A percentile compares a stretch with the other conserved stretches of the same genome.
Evolutionary conservation across 768 basidiomycete species (phyloP).

Genomic region (Suillus subluteus): DNA sequence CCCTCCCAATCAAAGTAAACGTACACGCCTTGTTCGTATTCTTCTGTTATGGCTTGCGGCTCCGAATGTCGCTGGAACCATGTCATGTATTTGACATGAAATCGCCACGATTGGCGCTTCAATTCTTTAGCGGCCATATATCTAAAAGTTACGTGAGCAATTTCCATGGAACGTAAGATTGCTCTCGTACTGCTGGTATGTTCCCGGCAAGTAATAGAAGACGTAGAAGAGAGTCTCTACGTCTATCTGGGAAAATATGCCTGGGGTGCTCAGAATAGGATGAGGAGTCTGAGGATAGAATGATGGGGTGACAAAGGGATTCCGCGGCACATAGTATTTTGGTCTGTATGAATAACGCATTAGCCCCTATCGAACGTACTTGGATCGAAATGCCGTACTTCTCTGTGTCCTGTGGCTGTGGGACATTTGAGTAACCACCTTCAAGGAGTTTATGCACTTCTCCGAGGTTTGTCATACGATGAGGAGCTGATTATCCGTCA

Average conservation of each 20-base stretch:
- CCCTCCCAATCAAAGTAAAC: constrained; percentile 99
- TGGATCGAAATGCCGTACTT: constrained; percentile 63
- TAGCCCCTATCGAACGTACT: constrained; percentile 12
- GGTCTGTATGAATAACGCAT: constrained; percentile 58
- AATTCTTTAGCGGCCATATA: constrained; percentile 96
- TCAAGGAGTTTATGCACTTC: constrained; percentile 94
- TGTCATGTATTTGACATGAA: constrained; percentile 98
- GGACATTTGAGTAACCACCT: constrained; percentile 85
- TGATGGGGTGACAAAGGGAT: constrained; percentile 86
- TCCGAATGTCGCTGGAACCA: constrained; percentile 99
- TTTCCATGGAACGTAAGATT: constrained; percentile 8
- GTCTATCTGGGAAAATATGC: constrained; percentile 88
- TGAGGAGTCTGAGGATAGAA: constrained; percentile 95
- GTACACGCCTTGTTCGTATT: constrained; percentile 99
- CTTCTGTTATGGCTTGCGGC: constrained; percentile 97
- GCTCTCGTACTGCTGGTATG: constrained; percentile 84
- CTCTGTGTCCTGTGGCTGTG: constrained; percentile 93
- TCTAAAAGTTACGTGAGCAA: constrained; percentile 42
- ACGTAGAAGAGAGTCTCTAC: constrained; percentile 98
- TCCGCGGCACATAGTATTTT: constrained; percentile 94
- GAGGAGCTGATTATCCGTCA: constrained; percentile 51
- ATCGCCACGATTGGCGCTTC: constrained; percentile 97
- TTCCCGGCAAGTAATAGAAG: constrained; percentile 97
- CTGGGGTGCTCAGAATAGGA: constrained; percentile 77
- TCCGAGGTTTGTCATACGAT: constrained; percentile 84